Conservation (phyloP, 805 yeast genomes). For the Grigorovia jiainica region DNA sequence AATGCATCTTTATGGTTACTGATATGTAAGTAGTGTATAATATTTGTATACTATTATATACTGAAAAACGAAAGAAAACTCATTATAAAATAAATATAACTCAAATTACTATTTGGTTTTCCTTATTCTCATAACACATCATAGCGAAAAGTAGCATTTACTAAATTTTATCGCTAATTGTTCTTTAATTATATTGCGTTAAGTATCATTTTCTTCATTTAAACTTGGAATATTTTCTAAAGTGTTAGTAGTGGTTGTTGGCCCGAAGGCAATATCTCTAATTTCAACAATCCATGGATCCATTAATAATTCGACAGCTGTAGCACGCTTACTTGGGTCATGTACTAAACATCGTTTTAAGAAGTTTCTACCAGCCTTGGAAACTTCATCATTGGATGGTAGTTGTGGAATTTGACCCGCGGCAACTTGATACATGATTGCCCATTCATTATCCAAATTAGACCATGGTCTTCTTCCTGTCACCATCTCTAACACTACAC, state of each 20-base stretch:
- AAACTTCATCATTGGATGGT: slow-evolving; percentile 71
- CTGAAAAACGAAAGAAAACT: no score
- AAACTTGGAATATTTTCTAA: background rate
- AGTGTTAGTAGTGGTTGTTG: background rate
- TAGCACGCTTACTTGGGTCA: slow-evolving; percentile 70
- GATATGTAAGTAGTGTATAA: no score
- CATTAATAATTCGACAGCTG: slow-evolving; percentile 74
- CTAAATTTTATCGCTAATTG: no score
- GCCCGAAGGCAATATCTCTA: slow-evolving; percentile 55
- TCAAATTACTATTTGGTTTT: no score
- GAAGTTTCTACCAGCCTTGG: slow-evolving; percentile 69
- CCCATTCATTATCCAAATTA: slow-evolving; percentile 95
- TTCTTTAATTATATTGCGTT: background rate
- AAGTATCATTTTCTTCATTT: background rate
- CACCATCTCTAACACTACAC: slow-evolving; percentile 93
- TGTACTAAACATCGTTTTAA: slow-evolving; percentile 69
- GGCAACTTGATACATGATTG: slow-evolving; percentile 96
- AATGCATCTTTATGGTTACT: no score
- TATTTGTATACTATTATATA: no score
- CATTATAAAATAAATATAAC: no score
- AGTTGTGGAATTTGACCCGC: slow-evolving; percentile 86
- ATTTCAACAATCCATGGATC: slow-evolving; percentile 87
- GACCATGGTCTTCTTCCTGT: slow-evolving; percentile 98
- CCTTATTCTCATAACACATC: no score
- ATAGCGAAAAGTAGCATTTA: no score